Evolutionary conservation across 2,329 filamentous ascomycete species (phyloP).

Genomic region (Aspergillus sclerotialis): DNA sequence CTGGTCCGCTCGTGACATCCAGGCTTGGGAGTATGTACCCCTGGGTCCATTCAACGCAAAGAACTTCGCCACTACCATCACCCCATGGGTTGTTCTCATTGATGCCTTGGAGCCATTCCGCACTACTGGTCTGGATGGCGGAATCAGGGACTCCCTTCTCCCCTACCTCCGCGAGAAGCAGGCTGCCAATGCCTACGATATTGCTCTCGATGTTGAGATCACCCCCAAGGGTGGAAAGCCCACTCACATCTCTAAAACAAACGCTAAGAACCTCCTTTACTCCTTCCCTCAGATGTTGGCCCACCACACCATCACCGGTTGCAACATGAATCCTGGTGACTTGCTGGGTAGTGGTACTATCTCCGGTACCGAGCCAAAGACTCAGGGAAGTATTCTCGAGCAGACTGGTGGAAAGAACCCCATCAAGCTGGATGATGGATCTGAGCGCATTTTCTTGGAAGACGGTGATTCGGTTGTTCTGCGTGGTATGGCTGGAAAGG

Average conservation of each 20-base stretch:
- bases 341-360: constrained; percentile 75
- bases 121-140: constrained; percentile 43
- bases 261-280: constrained; percentile 64
- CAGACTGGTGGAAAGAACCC: constrained; percentile 62
- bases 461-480: constrained; percentile 67
- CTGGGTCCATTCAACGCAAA: constrained; percentile 77
- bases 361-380: constrained; percentile 52
- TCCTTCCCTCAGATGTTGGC: constrained; percentile 79
- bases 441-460: constrained; percentile 63
- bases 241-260: constrained; percentile 55
- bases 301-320: constrained; percentile 71
- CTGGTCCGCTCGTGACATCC: constrained; percentile 78
- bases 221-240: constrained; percentile 41
- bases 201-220: constrained; percentile 59
- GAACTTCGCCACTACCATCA: constrained; percentile 74
- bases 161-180: constrained; percentile 60
- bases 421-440: constrained; percentile 56
- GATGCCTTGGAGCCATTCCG: constrained; percentile 68
- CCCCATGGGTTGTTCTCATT: constrained; percentile 69
- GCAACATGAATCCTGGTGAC: constrained; percentile 66
- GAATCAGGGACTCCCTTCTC: constrained; percentile 49
- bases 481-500: constrained; percentile 58
- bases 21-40: constrained; percentile 78
- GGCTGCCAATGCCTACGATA: constrained; percentile 56
- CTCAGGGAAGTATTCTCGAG: constrained; percentile 65